Conservation (phyloP, 805 yeast species). For the Myxozyma monticola region DNA sequence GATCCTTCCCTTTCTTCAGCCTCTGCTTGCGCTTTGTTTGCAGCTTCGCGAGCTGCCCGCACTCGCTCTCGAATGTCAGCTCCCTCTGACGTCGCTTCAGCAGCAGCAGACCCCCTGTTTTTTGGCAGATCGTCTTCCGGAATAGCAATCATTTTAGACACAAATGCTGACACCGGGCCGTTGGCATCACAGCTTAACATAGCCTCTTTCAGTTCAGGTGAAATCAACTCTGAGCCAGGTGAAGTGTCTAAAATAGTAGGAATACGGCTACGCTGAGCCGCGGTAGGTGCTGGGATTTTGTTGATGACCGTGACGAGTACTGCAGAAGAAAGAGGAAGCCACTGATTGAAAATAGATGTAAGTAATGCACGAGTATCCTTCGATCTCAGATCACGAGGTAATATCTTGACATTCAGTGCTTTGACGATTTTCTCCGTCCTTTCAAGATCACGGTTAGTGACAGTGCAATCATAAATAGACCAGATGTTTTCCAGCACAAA, state of each 20-base stretch:
- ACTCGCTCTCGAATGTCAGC: slow-evolving; percentile 66
- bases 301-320: slow-evolving; percentile 81
- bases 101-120: slow-evolving; percentile 33
- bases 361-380: slow-evolving; percentile 70
- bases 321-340: slow-evolving; percentile 92
- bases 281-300: slow-evolving; percentile 76
- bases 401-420: slow-evolving; percentile 65
- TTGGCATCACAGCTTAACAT: slow-evolving; percentile 67
- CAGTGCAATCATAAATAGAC: slow-evolving; percentile 78
- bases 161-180: slow-evolving; percentile 72
- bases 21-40: slow-evolving; percentile 53
- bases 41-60: slow-evolving; percentile 63
- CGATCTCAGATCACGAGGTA: slow-evolving; percentile 74
- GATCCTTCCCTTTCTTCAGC: slow-evolving; percentile 26
- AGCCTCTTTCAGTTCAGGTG: slow-evolving; percentile 50
- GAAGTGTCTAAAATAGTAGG: slow-evolving; percentile 64
- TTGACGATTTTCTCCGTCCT: slow-evolving; percentile 71
- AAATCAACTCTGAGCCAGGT: slow-evolving; percentile 52
- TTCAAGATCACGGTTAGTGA: slow-evolving; percentile 64
- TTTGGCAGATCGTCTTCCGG: slow-evolving; percentile 79
- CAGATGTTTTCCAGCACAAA: slow-evolving; percentile 86
- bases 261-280: slow-evolving; percentile 72
- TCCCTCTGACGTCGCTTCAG: neutral
- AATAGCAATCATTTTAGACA: slow-evolving; percentile 84
- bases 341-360: slow-evolving; percentile 75